Conservation (phyloP, 1,139 yeast genomes). For the Yamadazyma mexicana region DNA sequence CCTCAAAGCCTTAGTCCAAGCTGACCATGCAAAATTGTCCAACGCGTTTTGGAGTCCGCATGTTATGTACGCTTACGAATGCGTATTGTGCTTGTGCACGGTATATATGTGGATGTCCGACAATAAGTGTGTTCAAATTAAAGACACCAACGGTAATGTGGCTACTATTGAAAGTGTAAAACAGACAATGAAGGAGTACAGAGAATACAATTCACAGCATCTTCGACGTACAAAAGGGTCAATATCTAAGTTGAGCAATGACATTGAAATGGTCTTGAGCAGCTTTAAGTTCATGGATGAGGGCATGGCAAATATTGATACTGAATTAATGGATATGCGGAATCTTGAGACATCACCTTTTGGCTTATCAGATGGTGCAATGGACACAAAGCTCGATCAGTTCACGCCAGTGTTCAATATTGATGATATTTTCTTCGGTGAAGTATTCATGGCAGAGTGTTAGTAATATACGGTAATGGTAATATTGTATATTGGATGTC, state of each 20-base stretch:
- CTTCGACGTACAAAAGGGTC: conserved; percentile 6
- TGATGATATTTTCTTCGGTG: conserved; percentile 2
- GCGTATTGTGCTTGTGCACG: conserved; percentile 8
- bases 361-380: neutral
- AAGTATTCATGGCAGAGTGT: neutral
- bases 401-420: neutral
- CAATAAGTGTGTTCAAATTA: neutral
- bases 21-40: conserved; percentile 4
- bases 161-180: conserved; percentile 1
- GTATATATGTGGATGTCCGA: conserved; percentile 6
- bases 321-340: neutral
- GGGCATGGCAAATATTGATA: neutral
- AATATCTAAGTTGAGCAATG: conserved; percentile 6
- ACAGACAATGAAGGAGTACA: conserved; percentile 4
- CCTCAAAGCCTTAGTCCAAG: neutral
- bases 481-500: neutral
- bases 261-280: conserved; percentile 7
- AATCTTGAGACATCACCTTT: neutral
- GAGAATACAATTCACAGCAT: conserved; percentile 6
- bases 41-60: conserved; percentile 11
- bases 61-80: conserved; percentile 8
- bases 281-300: conserved; percentile 6
- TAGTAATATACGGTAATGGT: no score
- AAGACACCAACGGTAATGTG: neutral
- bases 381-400: neutral